phyloP scores from a whole-genome alignment of 352 stramenopile species.

The Globisporangium viniferum region DNA sequence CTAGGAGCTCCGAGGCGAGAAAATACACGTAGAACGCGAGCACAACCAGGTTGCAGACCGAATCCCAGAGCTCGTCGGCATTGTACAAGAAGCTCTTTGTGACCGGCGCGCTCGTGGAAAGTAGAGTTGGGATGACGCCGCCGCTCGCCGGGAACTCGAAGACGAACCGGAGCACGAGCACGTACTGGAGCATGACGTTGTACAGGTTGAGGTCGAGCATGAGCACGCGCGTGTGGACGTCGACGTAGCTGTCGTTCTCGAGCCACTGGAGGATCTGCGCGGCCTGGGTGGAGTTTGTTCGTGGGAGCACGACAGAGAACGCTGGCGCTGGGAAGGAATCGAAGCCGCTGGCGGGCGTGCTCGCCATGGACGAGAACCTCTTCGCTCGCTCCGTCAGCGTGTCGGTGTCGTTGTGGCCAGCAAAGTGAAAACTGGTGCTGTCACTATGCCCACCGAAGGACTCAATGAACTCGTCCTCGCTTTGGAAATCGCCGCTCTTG shows the following conservation, averaged over 20 bases:
- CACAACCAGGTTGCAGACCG: constrained; percentile 27
- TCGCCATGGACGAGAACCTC: constrained; percentile 40
- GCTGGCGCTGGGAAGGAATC: constrained; percentile 34
- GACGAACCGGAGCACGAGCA: constrained; percentile 39
- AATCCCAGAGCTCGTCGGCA: constrained; percentile 22
- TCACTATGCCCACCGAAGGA: constrained; percentile 16
- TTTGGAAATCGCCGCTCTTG: constrained; percentile 19
- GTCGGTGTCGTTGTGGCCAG: constrained; percentile 33
- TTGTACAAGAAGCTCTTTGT: constrained; percentile 39
- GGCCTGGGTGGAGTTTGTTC: constrained; percentile 17
- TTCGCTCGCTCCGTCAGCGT: constrained; percentile 27
- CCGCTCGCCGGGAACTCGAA: constrained; percentile 45
- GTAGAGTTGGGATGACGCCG: constrained; percentile 28
- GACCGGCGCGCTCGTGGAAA: constrained; percentile 29
- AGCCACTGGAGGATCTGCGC: constrained; percentile 24
- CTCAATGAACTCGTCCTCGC: constrained; percentile 17
- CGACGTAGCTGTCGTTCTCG: constrained; percentile 31
- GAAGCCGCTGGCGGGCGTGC: constrained; percentile 13
- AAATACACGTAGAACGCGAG: constrained; percentile 48
- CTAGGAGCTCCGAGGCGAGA: constrained; percentile 37
- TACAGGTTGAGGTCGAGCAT: constrained; percentile 49
- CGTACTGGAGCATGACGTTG: constrained; percentile 44
- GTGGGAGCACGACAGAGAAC: constrained; percentile 40
- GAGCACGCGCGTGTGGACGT: constrained; percentile 33
- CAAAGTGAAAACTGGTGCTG: constrained; percentile 23